Evolutionary conservation across 768 basidiomycete genomes (phyloP).

Genomic region (Polyporus arcularius): DNA sequence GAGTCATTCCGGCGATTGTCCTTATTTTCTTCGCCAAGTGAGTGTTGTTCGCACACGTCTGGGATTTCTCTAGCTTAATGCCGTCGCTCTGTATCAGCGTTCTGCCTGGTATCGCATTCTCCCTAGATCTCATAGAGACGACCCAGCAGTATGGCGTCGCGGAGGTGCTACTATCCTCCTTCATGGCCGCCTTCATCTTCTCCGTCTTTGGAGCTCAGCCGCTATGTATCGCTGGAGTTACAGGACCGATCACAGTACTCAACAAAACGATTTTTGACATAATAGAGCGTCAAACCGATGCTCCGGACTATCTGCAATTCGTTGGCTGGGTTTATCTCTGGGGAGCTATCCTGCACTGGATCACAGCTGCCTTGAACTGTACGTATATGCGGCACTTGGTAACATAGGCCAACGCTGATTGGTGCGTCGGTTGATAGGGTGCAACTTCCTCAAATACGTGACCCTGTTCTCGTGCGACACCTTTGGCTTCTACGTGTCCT

Average conservation of each 20-base stretch:
- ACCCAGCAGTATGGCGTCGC: conserved; percentile 88
- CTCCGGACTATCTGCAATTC: conserved; percentile 81
- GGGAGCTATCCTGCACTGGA: conserved; percentile 85
- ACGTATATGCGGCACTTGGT: conserved; percentile 21
- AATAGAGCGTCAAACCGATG: conserved; percentile 51
- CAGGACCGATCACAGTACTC: conserved; percentile 89
- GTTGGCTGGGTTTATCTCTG: conserved; percentile 93
- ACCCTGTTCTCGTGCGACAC: conserved; percentile 91
- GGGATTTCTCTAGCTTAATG: neutral
- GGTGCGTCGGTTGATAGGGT: conserved; percentile 48
- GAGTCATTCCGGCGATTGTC: conserved; percentile 84
- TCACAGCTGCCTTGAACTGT: conserved; percentile 81
- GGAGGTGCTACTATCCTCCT: conserved; percentile 81
- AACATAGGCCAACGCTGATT: neutral
- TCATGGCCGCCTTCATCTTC: conserved; percentile 89
- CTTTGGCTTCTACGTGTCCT: conserved; percentile 91
- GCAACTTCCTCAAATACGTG: conserved; percentile 83
- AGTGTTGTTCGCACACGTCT: conserved; percentile 22
- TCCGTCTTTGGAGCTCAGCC: conserved; percentile 90
- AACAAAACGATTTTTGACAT: conserved; percentile 90
- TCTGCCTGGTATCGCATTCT: conserved; percentile 91
- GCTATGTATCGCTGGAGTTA: conserved; percentile 89
- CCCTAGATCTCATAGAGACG: conserved; percentile 88
- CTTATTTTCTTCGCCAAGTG: conserved; percentile 87
- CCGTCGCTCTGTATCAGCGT: conserved; percentile 46